Evolutionary conservation across 148 eudicot genomes (phyloP).

Genomic region (Agrostemma githago): DNA sequence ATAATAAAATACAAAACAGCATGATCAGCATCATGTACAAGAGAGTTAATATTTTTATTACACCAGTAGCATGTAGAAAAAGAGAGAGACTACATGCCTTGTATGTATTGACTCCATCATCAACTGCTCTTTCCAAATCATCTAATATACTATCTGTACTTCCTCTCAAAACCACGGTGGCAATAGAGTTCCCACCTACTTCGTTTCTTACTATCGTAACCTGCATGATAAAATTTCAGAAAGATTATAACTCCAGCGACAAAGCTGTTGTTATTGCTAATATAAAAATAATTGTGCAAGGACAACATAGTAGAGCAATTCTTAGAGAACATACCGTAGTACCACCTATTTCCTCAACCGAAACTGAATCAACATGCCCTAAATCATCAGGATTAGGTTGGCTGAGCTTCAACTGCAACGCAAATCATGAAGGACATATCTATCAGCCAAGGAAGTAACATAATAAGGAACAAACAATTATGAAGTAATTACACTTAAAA

Average conservation of each 20-base stretch:
- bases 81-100: conserved; percentile 37
- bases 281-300: not conserved
- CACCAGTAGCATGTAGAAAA: not conserved
- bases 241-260: not conserved
- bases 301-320: not conserved
- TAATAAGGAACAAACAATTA: not conserved
- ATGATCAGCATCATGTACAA: conserved; percentile 12
- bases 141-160: conserved; percentile 98
- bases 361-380: conserved; percentile 80
- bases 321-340: conserved; percentile 45
- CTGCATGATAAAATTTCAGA: not conserved
- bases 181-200: conserved; percentile 84
- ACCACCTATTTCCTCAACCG: conserved; percentile 91
- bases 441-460: not conserved
- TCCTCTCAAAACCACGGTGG: conserved; percentile 80
- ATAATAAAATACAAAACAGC: not conserved
- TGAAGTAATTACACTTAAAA: not conserved
- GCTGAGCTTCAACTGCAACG: conserved; percentile 82
- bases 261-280: not conserved
- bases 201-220: conserved; percentile 89
- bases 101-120: conserved; percentile 93
- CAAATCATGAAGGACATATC: conserved; percentile 10
- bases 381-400: conserved; percentile 79
- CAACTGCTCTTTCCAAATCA: conserved; percentile 98
- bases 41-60: not conserved